Evolutionary conservation across 1,139 yeast species (phyloP).

Genomic region (Pichia sp.): DNA sequence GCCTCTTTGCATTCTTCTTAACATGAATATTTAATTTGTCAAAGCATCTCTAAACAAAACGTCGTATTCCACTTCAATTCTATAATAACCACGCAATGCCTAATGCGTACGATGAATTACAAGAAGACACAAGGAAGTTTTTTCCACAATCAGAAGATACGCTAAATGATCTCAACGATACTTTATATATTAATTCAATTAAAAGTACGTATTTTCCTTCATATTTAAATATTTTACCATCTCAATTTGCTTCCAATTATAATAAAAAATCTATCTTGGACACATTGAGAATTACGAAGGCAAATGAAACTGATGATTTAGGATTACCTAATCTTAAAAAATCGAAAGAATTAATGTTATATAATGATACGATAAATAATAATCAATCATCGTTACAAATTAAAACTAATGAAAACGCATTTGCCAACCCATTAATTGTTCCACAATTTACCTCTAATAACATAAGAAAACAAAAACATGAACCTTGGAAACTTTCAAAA

Average conservation of each 20-base stretch:
- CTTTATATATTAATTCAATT: slow-evolving; percentile 17
- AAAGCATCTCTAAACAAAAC: too few relatives aligned
- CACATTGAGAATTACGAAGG: slow-evolving; percentile 12
- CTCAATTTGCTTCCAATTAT: slow-evolving; percentile 16
- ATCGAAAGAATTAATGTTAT: slow-evolving; percentile 13
- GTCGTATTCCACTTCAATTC: too few relatives aligned
- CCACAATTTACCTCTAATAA: too few relatives aligned
- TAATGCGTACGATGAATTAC: slow-evolving; percentile 4
- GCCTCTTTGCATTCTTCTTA: not conserved
- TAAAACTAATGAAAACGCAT: slow-evolving; percentile 20
- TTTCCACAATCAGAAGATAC: slow-evolving; percentile 7
- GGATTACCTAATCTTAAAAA: slow-evolving; percentile 9
- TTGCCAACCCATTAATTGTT: slow-evolving; percentile 26
- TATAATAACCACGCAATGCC: too few relatives aligned
- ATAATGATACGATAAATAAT: slow-evolving; percentile 1
- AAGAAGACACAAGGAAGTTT: slow-evolving; percentile 1
- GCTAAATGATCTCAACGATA: not conserved
- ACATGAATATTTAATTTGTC: too few relatives aligned
- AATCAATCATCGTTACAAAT: not conserved
- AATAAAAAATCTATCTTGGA: slow-evolving; percentile 19
- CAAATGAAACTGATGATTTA: slow-evolving; percentile 6
- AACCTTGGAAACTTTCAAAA: slow-evolving; percentile 65
- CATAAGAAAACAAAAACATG: slow-evolving; percentile 37
- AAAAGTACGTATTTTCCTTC: slow-evolving; percentile 14
- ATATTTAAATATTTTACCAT: slow-evolving; percentile 17